Base-by-base conservation (phyloP, 2,329 filamentous ascomycete genomes). In the Exophiala oligosperma region DNA sequence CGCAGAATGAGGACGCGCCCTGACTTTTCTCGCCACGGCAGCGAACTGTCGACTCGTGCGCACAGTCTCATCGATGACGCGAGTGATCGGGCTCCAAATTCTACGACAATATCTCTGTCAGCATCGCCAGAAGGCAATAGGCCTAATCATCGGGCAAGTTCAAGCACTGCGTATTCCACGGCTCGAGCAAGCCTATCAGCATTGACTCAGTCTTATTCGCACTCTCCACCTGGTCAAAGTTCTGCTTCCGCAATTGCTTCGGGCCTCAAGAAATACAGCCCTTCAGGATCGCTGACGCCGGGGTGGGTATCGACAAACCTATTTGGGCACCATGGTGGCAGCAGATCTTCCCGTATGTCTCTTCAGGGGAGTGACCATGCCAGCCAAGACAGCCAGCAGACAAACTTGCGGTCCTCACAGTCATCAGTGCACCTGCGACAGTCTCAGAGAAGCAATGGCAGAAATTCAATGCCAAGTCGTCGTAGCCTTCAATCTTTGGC, bases 401-500 rank as follows among this genome's bases (percentile, higher is more conserved):
- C 40, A 5, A 41, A 48, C 26, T 37, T 54, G 23, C 61, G 63
- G 14, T 37, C 61, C 9, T 59, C 54, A 14, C 9, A 60, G 12
- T 57, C 63, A 14, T 57, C 56, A 21, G 43, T 44, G 3, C 53
- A 51, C 17, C 28, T 58, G 12, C 55, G 54, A 14, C 43, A 38
- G 24, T 56, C 57, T 23, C 60, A 52, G 6, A 54, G 51, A 51
- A 29, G 68, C 65, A 52, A 57, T 37, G 46, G 24, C 40, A 21
- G 32, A 12, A 49, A 52, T 11, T 52, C 46, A 21, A 47, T 49
- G 6, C 26, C 44, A 2, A 41, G 38, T n/a, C 69, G 35, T 64
- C 68, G n/a, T 64, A 69, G 47, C 32, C 11, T 56, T 14, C 44
- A 75, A 76, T 55, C 71, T 69, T 12, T 74, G 73, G 56, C 74